phyloP scores from a whole-genome alignment of 1,139 yeast genomes.

The Candida gigantensis region DNA sequence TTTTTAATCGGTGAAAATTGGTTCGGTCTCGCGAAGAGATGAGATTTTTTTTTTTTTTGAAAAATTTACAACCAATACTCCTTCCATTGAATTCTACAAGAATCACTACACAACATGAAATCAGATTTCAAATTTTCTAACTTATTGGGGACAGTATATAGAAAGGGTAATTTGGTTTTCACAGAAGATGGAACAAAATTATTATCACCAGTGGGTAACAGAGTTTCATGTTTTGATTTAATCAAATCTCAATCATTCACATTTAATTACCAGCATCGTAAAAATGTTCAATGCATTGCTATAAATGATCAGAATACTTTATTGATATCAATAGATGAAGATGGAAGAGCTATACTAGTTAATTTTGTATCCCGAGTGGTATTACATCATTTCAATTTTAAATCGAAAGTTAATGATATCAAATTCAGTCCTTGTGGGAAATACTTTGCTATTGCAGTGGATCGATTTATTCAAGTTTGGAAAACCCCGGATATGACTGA shows the following conservation, averaged over 20 bases:
- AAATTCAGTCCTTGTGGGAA: conserved; percentile 89
- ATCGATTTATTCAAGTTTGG: conserved; percentile 90
- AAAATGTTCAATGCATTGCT: conserved; percentile 77
- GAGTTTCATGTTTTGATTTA: conserved; percentile 87
- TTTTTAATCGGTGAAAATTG: background rate
- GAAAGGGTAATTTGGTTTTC: conserved; percentile 87
- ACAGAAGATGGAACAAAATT: conserved; percentile 83
- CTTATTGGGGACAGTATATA: conserved; percentile 89
- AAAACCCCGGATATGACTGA: conserved; percentile 77
- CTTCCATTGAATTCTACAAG: background rate
- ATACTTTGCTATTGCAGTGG: conserved; percentile 82
- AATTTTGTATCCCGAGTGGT: conserved; percentile 84
- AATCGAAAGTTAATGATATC: conserved; percentile 70
- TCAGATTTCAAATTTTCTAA: conserved; percentile 69
- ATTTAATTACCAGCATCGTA: conserved; percentile 88
- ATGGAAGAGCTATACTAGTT: conserved; percentile 90
- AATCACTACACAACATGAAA: conserved; percentile 33
- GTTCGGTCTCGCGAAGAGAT: conserved; percentile 1
- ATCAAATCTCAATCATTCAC: conserved; percentile 85
- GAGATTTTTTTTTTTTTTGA: conserved; percentile 1
- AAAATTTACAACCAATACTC: background rate
- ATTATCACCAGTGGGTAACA: conserved; percentile 90
- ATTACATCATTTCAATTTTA: conserved; percentile 93
- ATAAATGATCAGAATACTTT: conserved; percentile 80
- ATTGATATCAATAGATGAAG: conserved; percentile 81